A percentile compares a stretch with the other conserved stretches of the same genome.
Evolutionary conservation across 345 rosid species (phyloP).

Genomic region (Populus deltoides): DNA sequence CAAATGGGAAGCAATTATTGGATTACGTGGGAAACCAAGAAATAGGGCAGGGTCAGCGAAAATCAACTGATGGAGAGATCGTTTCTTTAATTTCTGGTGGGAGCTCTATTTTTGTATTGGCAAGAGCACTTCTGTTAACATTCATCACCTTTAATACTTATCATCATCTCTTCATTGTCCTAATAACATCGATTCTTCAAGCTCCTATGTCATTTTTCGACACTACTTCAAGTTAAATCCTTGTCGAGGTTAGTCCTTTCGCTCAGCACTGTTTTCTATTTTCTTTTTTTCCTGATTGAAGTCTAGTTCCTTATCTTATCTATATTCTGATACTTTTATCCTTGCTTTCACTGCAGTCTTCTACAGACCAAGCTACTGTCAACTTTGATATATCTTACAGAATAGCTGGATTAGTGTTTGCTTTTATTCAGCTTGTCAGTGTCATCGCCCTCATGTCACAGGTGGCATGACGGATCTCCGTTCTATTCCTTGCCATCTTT

Average conservation of each 20-base stretch:
- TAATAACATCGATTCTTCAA: conserved; percentile 56
- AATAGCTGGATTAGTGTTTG: conserved; percentile 68
- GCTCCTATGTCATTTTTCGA: conserved; percentile 69
- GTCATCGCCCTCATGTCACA: conserved; percentile 56
- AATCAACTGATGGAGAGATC: conserved; percentile 39
- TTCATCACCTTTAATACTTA: conserved; percentile 56
- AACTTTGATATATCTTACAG: conserved; percentile 72
- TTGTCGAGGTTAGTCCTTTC: conserved; percentile 44
- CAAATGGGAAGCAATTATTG: conserved; percentile 71
- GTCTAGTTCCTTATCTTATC: not conserved
- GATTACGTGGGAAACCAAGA: conserved; percentile 66
- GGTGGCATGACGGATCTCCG: conserved; percentile 59
- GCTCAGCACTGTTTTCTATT: not conserved
- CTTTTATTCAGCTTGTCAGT: conserved; percentile 64
- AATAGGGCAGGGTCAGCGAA: conserved; percentile 27
- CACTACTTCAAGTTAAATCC: conserved; percentile 64
- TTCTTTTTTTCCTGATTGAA: not conserved
- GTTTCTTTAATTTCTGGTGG: conserved; percentile 55
- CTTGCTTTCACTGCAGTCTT: conserved; percentile 44
- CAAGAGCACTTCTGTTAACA: conserved; percentile 56
- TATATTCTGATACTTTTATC: not conserved
- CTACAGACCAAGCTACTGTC: conserved; percentile 65
- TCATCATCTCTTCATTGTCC: conserved; percentile 50
- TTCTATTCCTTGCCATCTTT: conserved; percentile 51
- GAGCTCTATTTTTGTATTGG: conserved; percentile 59